phyloP scores from a whole-genome alignment of 106 monocot species.

The Chionographis japonica region DNA sequence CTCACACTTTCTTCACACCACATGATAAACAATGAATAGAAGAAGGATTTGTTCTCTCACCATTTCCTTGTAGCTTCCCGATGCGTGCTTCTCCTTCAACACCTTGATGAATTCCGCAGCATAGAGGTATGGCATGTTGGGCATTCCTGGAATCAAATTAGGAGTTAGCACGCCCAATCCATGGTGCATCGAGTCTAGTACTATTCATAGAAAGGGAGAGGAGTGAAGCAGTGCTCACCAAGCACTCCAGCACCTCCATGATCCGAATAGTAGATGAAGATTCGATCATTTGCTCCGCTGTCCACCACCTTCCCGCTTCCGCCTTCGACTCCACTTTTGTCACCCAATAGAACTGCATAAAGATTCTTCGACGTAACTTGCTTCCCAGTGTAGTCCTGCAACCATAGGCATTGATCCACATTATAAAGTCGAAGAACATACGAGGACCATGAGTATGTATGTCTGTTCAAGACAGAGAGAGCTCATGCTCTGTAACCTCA shows the following conservation, averaged over 20 bases:
- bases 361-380: slow-evolving; percentile 62
- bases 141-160: slow-evolving; percentile 59
- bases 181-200: not conserved
- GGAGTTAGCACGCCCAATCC: not conserved
- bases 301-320: slow-evolving; percentile 89
- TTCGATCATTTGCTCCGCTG: slow-evolving; percentile 73
- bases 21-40: not conserved
- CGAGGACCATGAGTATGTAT: too few species aligned
- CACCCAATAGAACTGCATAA: slow-evolving; percentile 69
- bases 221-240: slow-evolving; percentile 22
- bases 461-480: too few species aligned
- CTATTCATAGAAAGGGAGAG: not conserved
- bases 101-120: slow-evolving; percentile 72
- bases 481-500: too few species aligned
- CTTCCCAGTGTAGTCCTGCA: slow-evolving; percentile 73
- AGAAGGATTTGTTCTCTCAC: slow-evolving; percentile 15
- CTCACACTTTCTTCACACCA: too few species aligned
- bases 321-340: slow-evolving; percentile 58
- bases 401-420: not conserved
- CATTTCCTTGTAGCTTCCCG: slow-evolving; percentile 75
- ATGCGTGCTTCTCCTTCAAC: slow-evolving; percentile 74
- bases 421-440: too few species aligned
- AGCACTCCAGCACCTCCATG: slow-evolving; percentile 93
- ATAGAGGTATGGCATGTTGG: slow-evolving; percentile 55
- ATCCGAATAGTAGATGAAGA: slow-evolving; percentile 88